These are phyloP conservation scores for Saprolegnia parasitica DNA, from an alignment of 352 stramenopile species.

Conservation along the genomic window DNA sequence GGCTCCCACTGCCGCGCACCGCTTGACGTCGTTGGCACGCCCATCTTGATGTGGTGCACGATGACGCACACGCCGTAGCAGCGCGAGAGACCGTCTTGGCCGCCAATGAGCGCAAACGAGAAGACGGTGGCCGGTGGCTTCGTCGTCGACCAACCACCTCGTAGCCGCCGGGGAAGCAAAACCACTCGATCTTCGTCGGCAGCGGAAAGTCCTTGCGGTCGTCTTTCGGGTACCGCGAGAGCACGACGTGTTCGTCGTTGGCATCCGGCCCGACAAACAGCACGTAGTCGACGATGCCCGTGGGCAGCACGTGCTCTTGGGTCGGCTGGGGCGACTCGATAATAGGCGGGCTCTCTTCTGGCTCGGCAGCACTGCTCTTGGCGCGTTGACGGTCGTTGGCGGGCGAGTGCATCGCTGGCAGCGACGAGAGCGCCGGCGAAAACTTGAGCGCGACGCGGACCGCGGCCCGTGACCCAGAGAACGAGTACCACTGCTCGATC, in stretches of 20 bases:
- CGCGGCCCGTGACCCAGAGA: constrained; percentile 53
- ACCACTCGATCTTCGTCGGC: constrained; percentile 86
- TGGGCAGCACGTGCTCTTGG: constrained; percentile 40
- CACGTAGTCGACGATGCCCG: constrained; percentile 71
- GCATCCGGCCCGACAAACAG: constrained; percentile 50
- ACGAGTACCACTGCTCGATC: constrained; percentile 80
- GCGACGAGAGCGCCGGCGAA: constrained; percentile 27
- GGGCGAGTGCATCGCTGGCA: constrained; percentile 10
- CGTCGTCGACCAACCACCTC: constrained; percentile 49
- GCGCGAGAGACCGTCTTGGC: constrained; percentile 57
- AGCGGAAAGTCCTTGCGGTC: constrained; percentile 60
- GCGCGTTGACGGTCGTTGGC: constrained; percentile 1
- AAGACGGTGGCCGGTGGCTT: constrained; percentile 57
- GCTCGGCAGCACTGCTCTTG: not conserved
- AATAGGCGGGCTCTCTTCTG: not conserved
- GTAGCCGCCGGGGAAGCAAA: constrained; percentile 71
- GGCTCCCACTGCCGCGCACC: constrained; percentile 44
- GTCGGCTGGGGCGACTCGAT: not conserved
- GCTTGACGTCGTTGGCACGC: not conserved
- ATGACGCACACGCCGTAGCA: constrained; percentile 71
- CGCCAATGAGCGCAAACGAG: constrained; percentile 75
- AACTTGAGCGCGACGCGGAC: constrained; percentile 74
- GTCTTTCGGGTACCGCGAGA: constrained; percentile 52
- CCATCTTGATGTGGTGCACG: constrained; percentile 45
- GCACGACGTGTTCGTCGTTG: constrained; percentile 47